Evolutionary conservation across 2,329 filamentous ascomycete species (phyloP), one percentile per base, ranked within the genome.

Genomic region (Akanthomyces uredinophilus): DNA sequence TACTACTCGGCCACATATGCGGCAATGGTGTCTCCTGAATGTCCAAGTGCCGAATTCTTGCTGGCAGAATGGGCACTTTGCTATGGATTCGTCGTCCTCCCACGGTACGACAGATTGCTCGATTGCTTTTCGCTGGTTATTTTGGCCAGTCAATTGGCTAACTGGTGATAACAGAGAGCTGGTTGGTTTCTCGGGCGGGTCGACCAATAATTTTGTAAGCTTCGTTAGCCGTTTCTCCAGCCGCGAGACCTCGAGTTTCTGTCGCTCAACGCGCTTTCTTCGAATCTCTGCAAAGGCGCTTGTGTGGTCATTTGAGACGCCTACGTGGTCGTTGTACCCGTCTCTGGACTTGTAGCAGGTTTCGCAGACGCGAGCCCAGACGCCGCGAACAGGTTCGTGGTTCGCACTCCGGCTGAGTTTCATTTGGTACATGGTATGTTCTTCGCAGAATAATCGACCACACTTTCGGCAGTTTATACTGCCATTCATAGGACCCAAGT

Each of bases 351-450:
- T 98, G 78, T 95, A 99, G 77, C 95, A 99, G n/a, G 95, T 98
- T 78, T 99, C 95, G 72, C 95, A 99, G 2, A 98, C 94, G 57
- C 95, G 81, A 68, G 91, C 96, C 95, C 95, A 99, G 68, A 91
- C 85, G 8, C 95, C 95, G 65, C 94, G 82, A 1, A 95, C 86
- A 0, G 95, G 94, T 66, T 99, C 95, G 75, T 97, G 92, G 63
- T 88, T 84, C 4, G 95, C 95, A 35, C 92, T 89, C 60, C 93
- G 83, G 10, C 93, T 96, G 13, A 99, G 81, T 79, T 96, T 97
- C 90, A 98, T 98, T 78, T 99, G 94, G 72, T 98, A 99, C 93
- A 99, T 96, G 58, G 95, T 98, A 73, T 99, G 95, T 68, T 94
- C 91, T 71, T 98, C 95, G 75, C 95, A 99, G 72, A 98, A 99